phyloP scores from a whole-genome alignment of 2,329 filamentous ascomycete genomes.

The Cladosporium sphaerospermum region DNA sequence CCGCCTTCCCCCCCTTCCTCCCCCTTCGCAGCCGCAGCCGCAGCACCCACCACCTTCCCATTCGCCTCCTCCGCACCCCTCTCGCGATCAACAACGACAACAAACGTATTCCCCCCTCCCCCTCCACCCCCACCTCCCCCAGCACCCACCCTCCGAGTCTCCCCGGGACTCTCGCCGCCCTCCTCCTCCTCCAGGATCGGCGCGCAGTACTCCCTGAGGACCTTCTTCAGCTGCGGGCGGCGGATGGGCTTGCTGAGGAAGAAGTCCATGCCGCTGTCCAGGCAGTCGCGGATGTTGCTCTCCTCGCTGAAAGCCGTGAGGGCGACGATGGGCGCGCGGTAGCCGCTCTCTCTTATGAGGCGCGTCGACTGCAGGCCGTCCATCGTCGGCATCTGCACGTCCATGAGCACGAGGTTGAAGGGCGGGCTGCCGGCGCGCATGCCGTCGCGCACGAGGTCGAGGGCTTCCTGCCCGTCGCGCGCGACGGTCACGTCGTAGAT shows the following conservation, averaged over 20 bases:
- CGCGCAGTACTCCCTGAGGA: conserved; percentile 72
- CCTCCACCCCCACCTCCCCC: not conserved
- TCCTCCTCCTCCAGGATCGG: conserved; percentile 68
- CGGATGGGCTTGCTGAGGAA: conserved; percentile 72
- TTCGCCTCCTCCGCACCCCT: not conserved
- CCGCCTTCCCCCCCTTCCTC: not conserved
- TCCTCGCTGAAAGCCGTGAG: conserved; percentile 87
- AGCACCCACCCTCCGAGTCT: not conserved
- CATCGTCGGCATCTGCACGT: conserved; percentile 87
- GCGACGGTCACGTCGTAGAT: conserved; percentile 86
- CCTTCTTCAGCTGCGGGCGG: conserved; percentile 77
- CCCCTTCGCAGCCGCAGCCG: not conserved
- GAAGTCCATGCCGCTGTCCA: conserved; percentile 87
- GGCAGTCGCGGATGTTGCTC: conserved; percentile 59
- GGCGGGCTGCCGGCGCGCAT: conserved; percentile 62
- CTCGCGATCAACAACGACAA: not conserved
- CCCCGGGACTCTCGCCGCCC: conserved; percentile 5
- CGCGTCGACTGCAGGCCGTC: conserved; percentile 83
- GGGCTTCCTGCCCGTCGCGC: conserved; percentile 60
- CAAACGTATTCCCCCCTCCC: not conserved
- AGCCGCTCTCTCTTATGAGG: conserved; percentile 79
- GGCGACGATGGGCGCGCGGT: conserved; percentile 81
- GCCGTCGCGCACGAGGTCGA: conserved; percentile 74
- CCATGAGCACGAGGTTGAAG: conserved; percentile 93
- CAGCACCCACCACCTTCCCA: conserved; percentile 3